phyloP scores from a whole-genome alignment of 2,329 filamentous ascomycete species.

The Catunica adiposa region DNA sequence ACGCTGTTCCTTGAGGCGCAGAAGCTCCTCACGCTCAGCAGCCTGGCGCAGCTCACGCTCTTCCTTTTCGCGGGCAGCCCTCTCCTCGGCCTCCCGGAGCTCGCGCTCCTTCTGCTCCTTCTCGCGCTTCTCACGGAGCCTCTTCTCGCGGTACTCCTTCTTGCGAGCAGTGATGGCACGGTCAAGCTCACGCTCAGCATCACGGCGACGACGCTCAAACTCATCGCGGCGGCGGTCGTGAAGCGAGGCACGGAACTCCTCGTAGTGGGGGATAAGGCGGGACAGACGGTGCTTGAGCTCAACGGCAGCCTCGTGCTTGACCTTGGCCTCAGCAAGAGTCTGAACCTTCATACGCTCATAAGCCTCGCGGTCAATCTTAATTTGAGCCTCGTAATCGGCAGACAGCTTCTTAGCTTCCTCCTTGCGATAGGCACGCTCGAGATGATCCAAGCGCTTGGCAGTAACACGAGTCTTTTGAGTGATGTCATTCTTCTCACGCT shows the following conservation, averaged over 20 bases:
- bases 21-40: slow-evolving; percentile 55
- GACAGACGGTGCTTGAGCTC: slow-evolving; percentile 85
- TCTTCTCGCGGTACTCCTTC: slow-evolving; percentile 73
- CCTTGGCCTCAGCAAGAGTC: slow-evolving; percentile 62
- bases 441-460: slow-evolving; percentile 87
- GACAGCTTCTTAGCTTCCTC: slow-evolving; percentile 87
- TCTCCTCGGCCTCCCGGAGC: slow-evolving; percentile 72
- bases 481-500: slow-evolving; percentile 95
- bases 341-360: slow-evolving; percentile 67
- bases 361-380: slow-evolving; percentile 56
- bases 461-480: slow-evolving; percentile 81
- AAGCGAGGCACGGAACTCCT: slow-evolving; percentile 64
- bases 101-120: slow-evolving; percentile 68
- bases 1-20: slow-evolving; percentile 48
- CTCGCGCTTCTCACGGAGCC: slow-evolving; percentile 68
- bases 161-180: slow-evolving; percentile 75
- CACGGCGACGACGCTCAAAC: slow-evolving; percentile 84
- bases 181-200: slow-evolving; percentile 84
- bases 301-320: slow-evolving; percentile 82
- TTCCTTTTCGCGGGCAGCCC: slow-evolving; percentile 63
- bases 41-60: slow-evolving; percentile 68
- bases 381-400: slow-evolving; percentile 72
- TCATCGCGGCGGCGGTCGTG: slow-evolving; percentile 81
- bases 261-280: slow-evolving; percentile 70
- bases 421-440: slow-evolving; percentile 91